Evolutionary conservation across 2,329 filamentous ascomycete genomes (phyloP).

Genomic region (Phialemonium atrogriseum): DNA sequence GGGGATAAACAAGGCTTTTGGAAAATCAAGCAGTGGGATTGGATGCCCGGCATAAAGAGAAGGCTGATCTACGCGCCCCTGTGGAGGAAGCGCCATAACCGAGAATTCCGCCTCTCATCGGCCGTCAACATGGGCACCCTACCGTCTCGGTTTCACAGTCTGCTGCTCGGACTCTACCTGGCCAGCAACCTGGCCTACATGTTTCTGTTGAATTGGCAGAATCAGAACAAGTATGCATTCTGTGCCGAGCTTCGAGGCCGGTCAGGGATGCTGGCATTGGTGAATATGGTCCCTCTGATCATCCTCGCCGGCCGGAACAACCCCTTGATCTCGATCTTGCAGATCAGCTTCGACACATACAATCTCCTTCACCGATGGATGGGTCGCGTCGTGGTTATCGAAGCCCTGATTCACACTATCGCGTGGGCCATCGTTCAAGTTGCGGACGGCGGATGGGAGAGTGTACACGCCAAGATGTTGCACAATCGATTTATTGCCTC

Average conservation of each 20-base stretch:
- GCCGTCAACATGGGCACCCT: slow-evolving; percentile 48
- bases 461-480: slow-evolving; percentile 44
- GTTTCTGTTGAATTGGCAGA: slow-evolving; percentile 51
- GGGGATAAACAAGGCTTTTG: slow-evolving; percentile 50
- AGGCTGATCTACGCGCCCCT: slow-evolving; percentile 56
- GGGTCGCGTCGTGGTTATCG: slow-evolving; percentile 62
- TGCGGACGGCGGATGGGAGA: slow-evolving; percentile 53
- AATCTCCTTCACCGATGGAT: slow-evolving; percentile 85
- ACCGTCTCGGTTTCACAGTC: slow-evolving; percentile 54
- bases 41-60: slow-evolving; percentile 56
- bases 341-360: slow-evolving; percentile 93
- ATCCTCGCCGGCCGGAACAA: slow-evolving; percentile 91
- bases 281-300: slow-evolving; percentile 89
- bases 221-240: slow-evolving; percentile 52
- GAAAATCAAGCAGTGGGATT: slow-evolving; percentile 47
- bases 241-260: slow-evolving; percentile 79
- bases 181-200: slow-evolving; percentile 56
- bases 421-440: slow-evolving; percentile 69
- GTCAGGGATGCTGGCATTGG: slow-evolving; percentile 71
- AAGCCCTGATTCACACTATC: slow-evolving; percentile 61
- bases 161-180: slow-evolving; percentile 49
- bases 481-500: slow-evolving; percentile 56
- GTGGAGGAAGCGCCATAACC: slow-evolving; percentile 56
- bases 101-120: slow-evolving; percentile 34
- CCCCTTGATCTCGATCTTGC: slow-evolving; percentile 70